Percentiles rank a stretch among this genome's conserved stretches.
phyloP scores from a whole-genome alignment of 2,329 filamentous ascomycete genomes.

The Stylonectria norvegica region DNA sequence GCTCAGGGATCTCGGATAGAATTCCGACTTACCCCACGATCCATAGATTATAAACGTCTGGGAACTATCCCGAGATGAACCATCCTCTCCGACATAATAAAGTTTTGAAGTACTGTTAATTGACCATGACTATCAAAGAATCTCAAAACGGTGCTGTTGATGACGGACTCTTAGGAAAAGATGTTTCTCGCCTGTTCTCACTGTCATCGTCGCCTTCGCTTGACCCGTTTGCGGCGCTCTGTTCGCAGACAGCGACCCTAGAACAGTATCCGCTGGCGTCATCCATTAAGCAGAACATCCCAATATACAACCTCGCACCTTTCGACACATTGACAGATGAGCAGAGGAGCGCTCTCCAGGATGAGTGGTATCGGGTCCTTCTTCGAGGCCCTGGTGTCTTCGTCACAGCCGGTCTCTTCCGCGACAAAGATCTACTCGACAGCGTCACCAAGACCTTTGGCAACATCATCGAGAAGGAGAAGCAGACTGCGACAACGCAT shows the following conservation, averaged over 20 bases:
- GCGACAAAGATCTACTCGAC: constrained; percentile 39
- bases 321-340: constrained; percentile 27
- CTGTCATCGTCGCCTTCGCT: constrained; percentile 35
- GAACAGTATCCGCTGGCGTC: constrained; percentile 47
- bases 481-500: constrained; percentile 31
- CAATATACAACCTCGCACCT: constrained; percentile 49
- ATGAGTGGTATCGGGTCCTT: constrained; percentile 59
- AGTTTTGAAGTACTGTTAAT: no score
- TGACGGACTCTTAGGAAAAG: no score
- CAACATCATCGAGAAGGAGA: constrained; percentile 47
- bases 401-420: constrained; percentile 52
- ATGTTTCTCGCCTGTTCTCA: constrained; percentile 24
- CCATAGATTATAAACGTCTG: no score
- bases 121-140: no score
- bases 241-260: constrained; percentile 35
- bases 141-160: no score
- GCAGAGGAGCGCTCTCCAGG: constrained; percentile 43
- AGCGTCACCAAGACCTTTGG: constrained; percentile 46
- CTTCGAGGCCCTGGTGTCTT: constrained; percentile 57
- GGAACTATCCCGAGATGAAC: no score
- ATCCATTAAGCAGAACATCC: constrained; percentile 47
- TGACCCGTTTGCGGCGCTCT: constrained; percentile 42
- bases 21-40: no score
- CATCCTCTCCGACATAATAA: no score
- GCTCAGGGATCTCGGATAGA: no score